phyloP scores from a whole-genome alignment of 495 filamentous ascomycete genomes.

The Neurospora africana region DNA sequence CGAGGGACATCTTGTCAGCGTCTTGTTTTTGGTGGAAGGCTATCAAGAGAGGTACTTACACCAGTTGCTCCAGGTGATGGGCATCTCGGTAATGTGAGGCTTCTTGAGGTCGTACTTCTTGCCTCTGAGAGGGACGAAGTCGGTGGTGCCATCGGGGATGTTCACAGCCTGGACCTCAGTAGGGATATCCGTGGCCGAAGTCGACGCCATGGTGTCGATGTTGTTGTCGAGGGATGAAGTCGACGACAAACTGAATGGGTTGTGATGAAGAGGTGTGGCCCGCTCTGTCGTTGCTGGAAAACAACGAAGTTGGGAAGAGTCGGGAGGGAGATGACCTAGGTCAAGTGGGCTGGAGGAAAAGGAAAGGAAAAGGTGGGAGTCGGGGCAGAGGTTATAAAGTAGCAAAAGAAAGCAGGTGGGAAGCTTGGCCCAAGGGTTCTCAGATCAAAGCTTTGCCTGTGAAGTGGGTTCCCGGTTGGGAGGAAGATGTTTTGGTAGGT shows the following conservation, averaged over 20 bases:
- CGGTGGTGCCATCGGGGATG: slow-evolving; percentile 39
- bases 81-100: slow-evolving; percentile 44
- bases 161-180: slow-evolving; percentile 24
- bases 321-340: not conserved
- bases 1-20: not conserved
- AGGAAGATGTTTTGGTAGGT: not conserved
- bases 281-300: not conserved
- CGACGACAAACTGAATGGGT: not conserved
- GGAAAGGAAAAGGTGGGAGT: not conserved
- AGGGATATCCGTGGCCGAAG: slow-evolving; percentile 17
- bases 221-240: not conserved
- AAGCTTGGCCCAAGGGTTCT: not conserved
- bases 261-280: not conserved
- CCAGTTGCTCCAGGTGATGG: slow-evolving; percentile 82
- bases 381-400: not conserved
- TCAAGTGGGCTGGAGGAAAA: not conserved
- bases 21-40: not conserved
- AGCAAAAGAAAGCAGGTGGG: not conserved
- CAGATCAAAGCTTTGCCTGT: not conserved
- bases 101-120: slow-evolving; percentile 40
- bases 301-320: not conserved
- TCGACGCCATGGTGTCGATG: slow-evolving; percentile 32
- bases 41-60: not conserved
- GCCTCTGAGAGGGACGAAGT: slow-evolving; percentile 34
- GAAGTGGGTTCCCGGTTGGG: not conserved